Base-by-base conservation (phyloP, 257 asterid species). In the Datura wrightii region DNA sequence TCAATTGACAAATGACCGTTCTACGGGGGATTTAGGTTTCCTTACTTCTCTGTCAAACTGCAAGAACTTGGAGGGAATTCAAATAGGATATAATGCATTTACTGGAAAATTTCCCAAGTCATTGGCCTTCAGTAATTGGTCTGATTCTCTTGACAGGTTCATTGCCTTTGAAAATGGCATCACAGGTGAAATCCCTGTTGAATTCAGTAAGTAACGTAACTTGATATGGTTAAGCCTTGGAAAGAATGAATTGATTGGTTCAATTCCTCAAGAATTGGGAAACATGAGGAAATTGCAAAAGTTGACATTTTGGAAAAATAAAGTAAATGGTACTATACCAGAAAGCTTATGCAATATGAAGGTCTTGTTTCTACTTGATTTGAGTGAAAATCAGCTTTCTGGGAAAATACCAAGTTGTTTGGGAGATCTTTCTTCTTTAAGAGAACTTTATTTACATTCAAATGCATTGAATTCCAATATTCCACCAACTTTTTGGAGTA, bases 181-280 rank as follows among this genome's bases (percentile, higher is more conserved):
- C 18, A 78, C 14, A 15, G 76, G 88, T 2, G 67, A 16, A 41
- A 82, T 82, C 36, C 83, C 85, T 6, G n/a, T 11, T 66, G 82
- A 46, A 16, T 55, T 86, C 54, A 76, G 82, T 3, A 86, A 86
- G 15, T 55, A 65, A 8, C 83, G 88, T 70, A 78, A 41, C 36
- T 46, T 86, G 79, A 6, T 18, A 0, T 24, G 31, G 6, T 79
- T 86, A 10, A 6, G 10, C 1, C 2, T 86, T 1, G 8, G 0
- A 6, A 1, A 4, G 6, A 83, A 79, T 80, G 15, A 41, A 5
- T 59, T 86, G 70, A 55, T 2, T 1, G 85, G 86, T 4, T 79
- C 53, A 14, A 5, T 83, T 46, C 85, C 89, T 1, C 41, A 6
- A 16, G 16, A 85, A 37, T 9, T 83, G 1, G 24, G 44, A 7